Base-by-base conservation (phyloP, 1,284 basidiomycete genomes). In the Sporisorium iseilematis-ciliati region DNA sequence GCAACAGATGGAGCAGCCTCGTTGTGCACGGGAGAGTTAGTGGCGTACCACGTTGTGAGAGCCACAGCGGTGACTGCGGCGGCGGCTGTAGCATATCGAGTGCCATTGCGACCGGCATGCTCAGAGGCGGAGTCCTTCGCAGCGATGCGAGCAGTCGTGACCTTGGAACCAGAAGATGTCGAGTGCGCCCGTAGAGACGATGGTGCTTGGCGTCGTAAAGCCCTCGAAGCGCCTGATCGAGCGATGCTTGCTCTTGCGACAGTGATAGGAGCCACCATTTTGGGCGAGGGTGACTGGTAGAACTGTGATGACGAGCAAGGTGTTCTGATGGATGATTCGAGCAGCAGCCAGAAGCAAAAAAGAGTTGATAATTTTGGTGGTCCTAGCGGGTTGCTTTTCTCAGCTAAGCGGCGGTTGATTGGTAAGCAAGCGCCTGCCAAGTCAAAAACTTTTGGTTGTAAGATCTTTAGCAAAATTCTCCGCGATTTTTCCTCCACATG, bases 1-100 rank as follows among this genome's bases (percentile, higher is more conserved):
- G 66, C 67, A 4, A 70, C 67, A 2, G 67, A 63, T 1, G 51
- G 72, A 16, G 72, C 66, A 8, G 59, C 72, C 35, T 75, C 72
- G 29, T 41, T 57, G 40, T 70, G 59, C 11, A 75, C 46, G 16
- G 72, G 72, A 14, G 65, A 62, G 3, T 46, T 49, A 21, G 56
- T 55, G 7, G 62, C 45, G 26, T 68, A 68, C 65, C 70, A 73
- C 1, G 65, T 61, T n/a, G 70, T 65, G 10, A 73, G 48, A 23
- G 59, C 60, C 1, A 60, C 61, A 12, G 61, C 60, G 7, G 61
- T 55, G 12, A 61, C 57, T 7, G 53, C 65, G 2, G 48, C 65
- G 0, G 57, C 70, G n/a, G 59, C 57, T 1, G 57, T 60, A 1
- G 51, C 43, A 31, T 65, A 61, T 31, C 57, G 62, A 35, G 35